These are phyloP conservation scores for Trichoderma afroharzianum DNA, from an alignment of 2,329 filamentous ascomycete genomes.

Conservation along the genomic window DNA sequence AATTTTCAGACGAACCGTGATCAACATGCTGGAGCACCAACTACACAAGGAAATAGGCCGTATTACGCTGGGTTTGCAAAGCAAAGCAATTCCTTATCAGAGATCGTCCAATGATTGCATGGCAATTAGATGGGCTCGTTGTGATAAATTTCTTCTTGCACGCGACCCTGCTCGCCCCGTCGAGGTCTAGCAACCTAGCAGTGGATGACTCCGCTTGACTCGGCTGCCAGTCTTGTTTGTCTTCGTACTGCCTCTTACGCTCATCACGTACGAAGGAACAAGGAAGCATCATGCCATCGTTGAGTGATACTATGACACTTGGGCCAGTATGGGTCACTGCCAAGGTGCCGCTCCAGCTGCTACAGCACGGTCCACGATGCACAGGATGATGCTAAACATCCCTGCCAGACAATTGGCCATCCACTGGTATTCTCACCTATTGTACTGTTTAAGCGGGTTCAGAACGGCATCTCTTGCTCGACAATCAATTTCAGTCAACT, in stretches of 20 bases:
- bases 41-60: not conserved
- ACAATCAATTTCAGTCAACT: not conserved
- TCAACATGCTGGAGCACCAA: not conserved
- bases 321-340: not conserved
- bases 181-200: not conserved
- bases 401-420: not conserved
- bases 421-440: not conserved
- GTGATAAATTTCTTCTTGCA: constrained; percentile 1
- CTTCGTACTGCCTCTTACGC: not conserved
- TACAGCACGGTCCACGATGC: not conserved
- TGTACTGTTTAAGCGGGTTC: not conserved
- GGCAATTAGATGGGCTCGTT: not conserved
- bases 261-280: not conserved
- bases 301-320: not conserved
- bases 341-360: not conserved
- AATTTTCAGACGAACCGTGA: not conserved
- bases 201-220: constrained; percentile 4
- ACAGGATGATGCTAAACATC: not conserved
- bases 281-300: constrained; percentile 2
- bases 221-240: not conserved
- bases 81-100: not conserved
- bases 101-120: not conserved
- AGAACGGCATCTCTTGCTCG: not conserved
- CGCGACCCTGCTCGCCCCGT: constrained; percentile 11
- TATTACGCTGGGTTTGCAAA: not conserved